Evolutionary conservation across 768 basidiomycete species (phyloP), one percentile per base, ranked within the genome.

Genomic region (Hygrophoropsis aurantiaca): DNA sequence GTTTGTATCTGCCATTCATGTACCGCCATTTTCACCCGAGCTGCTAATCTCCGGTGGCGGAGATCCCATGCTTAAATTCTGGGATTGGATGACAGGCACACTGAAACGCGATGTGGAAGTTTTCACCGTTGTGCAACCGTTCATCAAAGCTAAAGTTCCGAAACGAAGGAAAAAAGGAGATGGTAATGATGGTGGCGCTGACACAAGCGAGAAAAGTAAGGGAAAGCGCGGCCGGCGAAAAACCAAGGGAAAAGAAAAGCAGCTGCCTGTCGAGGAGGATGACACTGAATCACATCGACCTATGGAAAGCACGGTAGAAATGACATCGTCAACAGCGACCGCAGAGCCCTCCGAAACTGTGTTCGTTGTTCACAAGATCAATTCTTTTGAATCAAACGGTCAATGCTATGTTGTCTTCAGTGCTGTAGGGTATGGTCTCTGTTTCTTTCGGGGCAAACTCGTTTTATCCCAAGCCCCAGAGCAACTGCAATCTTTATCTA

Each of bases 41-140:
- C 56, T 59, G 24, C 72, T 99, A 19, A 73, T 97, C 8, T 94
- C 92, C 0, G 95, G 90, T 5, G 95, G 95, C 10, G 95, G 94
- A 0, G 95, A 98, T 56, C 70, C 78, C 0, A 68, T 74, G 44
- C 62, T 95, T 16, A 86, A 85, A 57, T 50, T 91, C 7, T 94
- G 90, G 90, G 78, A 90, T 51, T 90, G 87, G 84, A 77, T 83
- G 65, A 70, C 71, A 0, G 94, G 93, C 0, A 54, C 56, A 27
- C 60, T 80, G 30, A 63, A 75, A 27, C 68, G 71, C 24, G 76
- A 82, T 32, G 67, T 95, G 9, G 56, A 64, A 4, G 70, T 94
- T 16, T 63, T 66, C 47, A 64, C 73, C 6, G 57, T 60, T 0
- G 73, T 82, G 13, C 71, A 75, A 46, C 78, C 75, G 0, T 82